Evolutionary conservation across 805 yeast species (phyloP), one percentile per base, ranked within the genome.

Genomic region (Kazachstania kunashirensis): DNA sequence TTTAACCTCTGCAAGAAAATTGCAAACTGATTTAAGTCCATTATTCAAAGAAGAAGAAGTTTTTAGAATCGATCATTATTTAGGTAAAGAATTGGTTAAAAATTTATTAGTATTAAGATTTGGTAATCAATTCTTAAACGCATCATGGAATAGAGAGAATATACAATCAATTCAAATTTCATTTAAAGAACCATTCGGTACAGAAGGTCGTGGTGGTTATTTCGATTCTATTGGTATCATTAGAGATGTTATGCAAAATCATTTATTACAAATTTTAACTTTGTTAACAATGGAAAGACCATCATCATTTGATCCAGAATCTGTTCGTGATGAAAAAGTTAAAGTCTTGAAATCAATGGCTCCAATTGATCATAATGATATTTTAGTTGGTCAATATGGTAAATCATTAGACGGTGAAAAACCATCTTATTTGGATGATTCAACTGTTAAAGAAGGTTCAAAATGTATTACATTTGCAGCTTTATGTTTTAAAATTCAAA

Each of bases 191-290:
- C 84, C 92, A n/a, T 92, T 92, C 52, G 98, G 98, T 38, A 92
- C 98, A 28, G 96, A 92, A 65, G 98, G 98, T 39, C 77, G 98
- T 59, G 98, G 98, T 49, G 98, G 98, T 26, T 92, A 92, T 67
- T 92, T 92, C 55, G 97, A 92, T 63, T 69, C 71, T 38, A 85
- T 88, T 53, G 98, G 98, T 41, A 92, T 92, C 57, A 83, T 92
- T 49, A 77, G 98, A 62, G 98, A 92, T 57, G 97, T 92, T 33
- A 89, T 92, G 85, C 98, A 92, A 68, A 92, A 92, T 71, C 98
- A 92, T 66, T 64, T 92, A 51, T 70, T 89, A 55, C 98, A 92
- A 67, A 94, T 89, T 16, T 66, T 92, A 56, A 88, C 97, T 5
- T 62, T 92, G 38, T 67, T 89, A 42, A 84, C 96, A 37, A 89